A percentile compares a stretch with the other conserved stretches of the same genome.
Evolutionary conservation across 176 grass and related monocot genomes (phyloP).

Genomic region (Luzula sylvatica): DNA sequence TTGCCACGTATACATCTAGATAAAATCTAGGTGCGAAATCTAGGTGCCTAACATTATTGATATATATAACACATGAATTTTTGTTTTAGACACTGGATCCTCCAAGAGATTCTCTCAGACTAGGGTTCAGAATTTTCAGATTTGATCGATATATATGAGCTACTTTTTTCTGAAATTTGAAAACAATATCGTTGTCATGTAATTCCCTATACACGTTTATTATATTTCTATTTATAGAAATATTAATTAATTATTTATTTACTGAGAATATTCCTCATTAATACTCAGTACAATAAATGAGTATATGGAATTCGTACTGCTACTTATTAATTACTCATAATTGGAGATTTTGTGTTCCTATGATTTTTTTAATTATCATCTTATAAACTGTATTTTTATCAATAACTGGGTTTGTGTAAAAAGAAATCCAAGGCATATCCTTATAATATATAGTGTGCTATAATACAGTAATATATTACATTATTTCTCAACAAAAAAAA

Average conservation of each 20-base stretch:
- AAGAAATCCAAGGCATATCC: no score
- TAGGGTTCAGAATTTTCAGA: conserved; percentile 12
- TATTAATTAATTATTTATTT: no score
- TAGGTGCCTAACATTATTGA: not conserved
- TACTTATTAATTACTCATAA: not conserved
- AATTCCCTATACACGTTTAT: not conserved
- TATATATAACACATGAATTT: not conserved
- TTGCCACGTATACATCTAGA: no score
- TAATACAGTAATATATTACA: no score
- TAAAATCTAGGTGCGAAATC: no score
- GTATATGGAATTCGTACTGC: not conserved
- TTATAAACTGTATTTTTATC: no score
- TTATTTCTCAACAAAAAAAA: no score
- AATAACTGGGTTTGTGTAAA: no score
- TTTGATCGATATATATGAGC: conserved; percentile 13
- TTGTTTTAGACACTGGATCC: not conserved
- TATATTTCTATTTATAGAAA: not conserved
- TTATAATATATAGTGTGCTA: no score
- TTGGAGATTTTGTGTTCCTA: no score
- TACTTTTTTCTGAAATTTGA: conserved; percentile 10
- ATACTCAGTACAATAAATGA: not conserved
- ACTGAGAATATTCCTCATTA: not conserved
- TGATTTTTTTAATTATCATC: no score
- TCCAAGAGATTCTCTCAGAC: conserved; percentile 5
- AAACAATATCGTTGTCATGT: conserved; percentile 6